A percentile compares a stretch with the other conserved stretches of the same genome.
Evolutionary conservation across 129 eudicot genomes (phyloP).

Genomic region (carrot (Daucus carota)): DNA sequence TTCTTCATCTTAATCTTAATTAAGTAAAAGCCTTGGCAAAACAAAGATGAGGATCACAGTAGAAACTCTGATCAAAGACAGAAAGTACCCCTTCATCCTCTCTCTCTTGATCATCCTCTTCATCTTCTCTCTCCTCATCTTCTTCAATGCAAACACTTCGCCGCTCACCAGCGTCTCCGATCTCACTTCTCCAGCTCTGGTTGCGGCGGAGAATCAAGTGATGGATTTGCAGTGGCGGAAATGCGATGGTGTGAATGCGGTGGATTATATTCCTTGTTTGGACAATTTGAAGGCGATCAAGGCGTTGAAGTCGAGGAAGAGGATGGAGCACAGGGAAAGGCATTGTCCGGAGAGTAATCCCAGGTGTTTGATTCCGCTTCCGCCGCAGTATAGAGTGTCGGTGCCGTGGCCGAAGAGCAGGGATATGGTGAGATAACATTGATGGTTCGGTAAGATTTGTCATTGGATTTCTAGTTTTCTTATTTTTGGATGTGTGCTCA

Average conservation of each 20-base stretch:
- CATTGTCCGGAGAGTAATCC: constrained; percentile 61
- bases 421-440: constrained; percentile 99
- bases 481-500: not conserved
- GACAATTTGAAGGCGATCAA: constrained; percentile 74
- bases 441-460: constrained; percentile 71
- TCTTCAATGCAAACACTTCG: constrained; percentile 24
- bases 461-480: not conserved
- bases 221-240: constrained; percentile 33
- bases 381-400: constrained; percentile 63
- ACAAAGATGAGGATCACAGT: constrained; percentile 17
- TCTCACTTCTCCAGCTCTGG: too few species aligned
- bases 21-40: not conserved
- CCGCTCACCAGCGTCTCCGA: constrained; percentile 19
- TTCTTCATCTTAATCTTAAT: not conserved
- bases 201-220: not conserved
- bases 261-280: constrained; percentile 86
- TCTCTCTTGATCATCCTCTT: constrained; percentile 30
- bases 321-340: constrained; percentile 89
- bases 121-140: constrained; percentile 25
- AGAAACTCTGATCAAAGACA: constrained; percentile 22
- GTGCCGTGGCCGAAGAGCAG: constrained; percentile 97
- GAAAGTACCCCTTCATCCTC: constrained; percentile 42
- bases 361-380: constrained; percentile 73
- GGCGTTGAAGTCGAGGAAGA: constrained; percentile 57
- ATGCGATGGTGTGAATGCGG: constrained; percentile 44